phyloP scores from a whole-genome alignment of 192 early-diverging fungal species.

The Umbelopsis sp. region DNA sequence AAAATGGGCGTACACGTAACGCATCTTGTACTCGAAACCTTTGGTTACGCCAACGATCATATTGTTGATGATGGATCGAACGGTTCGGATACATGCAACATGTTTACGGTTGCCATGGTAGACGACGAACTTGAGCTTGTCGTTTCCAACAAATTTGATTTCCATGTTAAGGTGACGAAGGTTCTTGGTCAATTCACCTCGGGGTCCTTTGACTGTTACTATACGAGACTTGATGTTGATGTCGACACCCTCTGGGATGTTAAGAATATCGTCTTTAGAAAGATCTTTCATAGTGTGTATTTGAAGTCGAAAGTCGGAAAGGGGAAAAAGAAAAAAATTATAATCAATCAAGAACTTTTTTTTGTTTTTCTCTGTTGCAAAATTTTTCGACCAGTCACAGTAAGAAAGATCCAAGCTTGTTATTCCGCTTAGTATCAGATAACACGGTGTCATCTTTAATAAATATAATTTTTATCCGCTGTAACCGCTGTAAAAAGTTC shows the following conservation, averaged over 20 bases:
- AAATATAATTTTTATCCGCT: too few relatives aligned
- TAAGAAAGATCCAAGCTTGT: too few relatives aligned
- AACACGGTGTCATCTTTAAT: too few relatives aligned
- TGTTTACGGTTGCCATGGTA: conserved; percentile 96
- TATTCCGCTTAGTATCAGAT: too few relatives aligned
- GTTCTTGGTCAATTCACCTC: conserved; percentile 81
- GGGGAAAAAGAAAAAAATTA: not conserved
- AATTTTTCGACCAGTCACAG: conserved; percentile 3
- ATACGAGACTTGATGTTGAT: conserved; percentile 83
- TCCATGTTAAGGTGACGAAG: conserved; percentile 92
- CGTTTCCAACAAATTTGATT: conserved; percentile 64
- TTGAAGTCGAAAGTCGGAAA: not conserved
- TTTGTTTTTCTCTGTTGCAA: not conserved
- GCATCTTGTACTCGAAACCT: conserved; percentile 98
- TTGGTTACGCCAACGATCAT: conserved; percentile 95
- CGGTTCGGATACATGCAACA: conserved; percentile 93
- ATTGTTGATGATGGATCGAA: conserved; percentile 90
- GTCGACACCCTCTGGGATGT: conserved; percentile 81
- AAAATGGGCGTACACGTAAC: conserved; percentile 97
- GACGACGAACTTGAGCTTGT: conserved; percentile 79
- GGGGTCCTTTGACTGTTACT: conserved; percentile 83
- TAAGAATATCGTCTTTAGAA: conserved; percentile 78
- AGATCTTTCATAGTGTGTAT: conserved; percentile 60
- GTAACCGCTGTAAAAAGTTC: too few relatives aligned
- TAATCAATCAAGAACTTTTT: not conserved